Percentiles rank a stretch among this genome's conserved stretches.
phyloP scores from a whole-genome alignment of 805 yeast species.

The Yarrowia alimentaria region DNA sequence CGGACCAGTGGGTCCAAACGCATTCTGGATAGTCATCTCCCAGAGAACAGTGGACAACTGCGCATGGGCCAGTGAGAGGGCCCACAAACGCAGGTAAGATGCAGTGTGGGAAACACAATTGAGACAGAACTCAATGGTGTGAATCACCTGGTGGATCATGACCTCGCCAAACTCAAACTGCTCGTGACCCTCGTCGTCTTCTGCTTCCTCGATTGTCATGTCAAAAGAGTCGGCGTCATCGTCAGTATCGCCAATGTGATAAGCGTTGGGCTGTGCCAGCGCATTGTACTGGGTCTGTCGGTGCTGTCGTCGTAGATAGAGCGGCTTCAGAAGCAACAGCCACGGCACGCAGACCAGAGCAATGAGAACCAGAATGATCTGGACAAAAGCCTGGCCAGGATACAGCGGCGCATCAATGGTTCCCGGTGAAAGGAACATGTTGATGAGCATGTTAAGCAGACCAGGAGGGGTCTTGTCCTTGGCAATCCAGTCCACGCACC shows the following conservation, averaged over 20 bases:
- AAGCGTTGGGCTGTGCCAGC: slow-evolving; percentile 44
- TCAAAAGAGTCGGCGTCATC: slow-evolving; percentile 39
- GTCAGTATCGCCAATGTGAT: slow-evolving; percentile 36
- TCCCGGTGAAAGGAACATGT: slow-evolving; percentile 95
- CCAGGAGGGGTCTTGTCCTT: slow-evolving; percentile 85
- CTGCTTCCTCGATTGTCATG: slow-evolving; percentile 39
- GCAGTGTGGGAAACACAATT: slow-evolving; percentile 98
- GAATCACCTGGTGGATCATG: slow-evolving; percentile 95
- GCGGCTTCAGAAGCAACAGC: slow-evolving; percentile 81
- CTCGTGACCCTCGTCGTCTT: slow-evolving; percentile 45
- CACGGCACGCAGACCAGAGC: slow-evolving; percentile 93
- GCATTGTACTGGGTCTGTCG: slow-evolving; percentile 49
- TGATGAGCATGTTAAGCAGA: slow-evolving; percentile 87
- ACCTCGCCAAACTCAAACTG: slow-evolving; percentile 83
- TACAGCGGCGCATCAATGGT: slow-evolving; percentile 74
- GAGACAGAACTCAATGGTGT: slow-evolving; percentile 94
- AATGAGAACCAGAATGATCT: slow-evolving; percentile 62
- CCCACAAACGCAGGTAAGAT: slow-evolving; percentile 94
- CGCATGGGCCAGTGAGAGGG: slow-evolving; percentile 92
- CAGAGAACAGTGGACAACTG: slow-evolving; percentile 91
- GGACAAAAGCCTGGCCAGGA: slow-evolving; percentile 75
- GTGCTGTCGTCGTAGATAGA: slow-evolving; percentile 60
- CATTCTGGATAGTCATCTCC: slow-evolving; percentile 88
- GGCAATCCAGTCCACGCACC: slow-evolving; percentile 90
- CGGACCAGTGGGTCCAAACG: slow-evolving; percentile 66